phyloP scores from a whole-genome alignment of 2,329 filamentous ascomycete genomes.

The Diaporthe australafricana region DNA sequence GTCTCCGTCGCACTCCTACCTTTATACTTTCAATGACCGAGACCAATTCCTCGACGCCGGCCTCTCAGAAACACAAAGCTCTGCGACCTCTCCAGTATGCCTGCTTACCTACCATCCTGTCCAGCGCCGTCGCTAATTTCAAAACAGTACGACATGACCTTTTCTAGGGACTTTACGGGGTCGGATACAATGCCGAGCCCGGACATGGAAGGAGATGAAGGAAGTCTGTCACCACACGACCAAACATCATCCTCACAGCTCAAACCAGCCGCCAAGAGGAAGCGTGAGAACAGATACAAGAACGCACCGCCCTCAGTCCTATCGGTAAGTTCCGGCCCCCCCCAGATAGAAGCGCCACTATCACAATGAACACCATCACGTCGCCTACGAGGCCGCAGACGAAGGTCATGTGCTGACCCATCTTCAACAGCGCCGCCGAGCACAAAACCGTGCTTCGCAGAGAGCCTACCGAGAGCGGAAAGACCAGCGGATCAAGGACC shows the following conservation, averaged over 20 bases:
- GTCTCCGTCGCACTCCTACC: conserved; percentile 48
- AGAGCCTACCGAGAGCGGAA: conserved; percentile 72
- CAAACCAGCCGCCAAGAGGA: conserved; percentile 58
- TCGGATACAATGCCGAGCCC: conserved; percentile 40
- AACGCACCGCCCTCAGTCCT: conserved; percentile 63
- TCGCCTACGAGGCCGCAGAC: background rate
- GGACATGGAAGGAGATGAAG: conserved; percentile 34
- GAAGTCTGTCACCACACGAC: conserved; percentile 34
- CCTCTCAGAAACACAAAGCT: conserved; percentile 52
- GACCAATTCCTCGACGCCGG: conserved; percentile 51
- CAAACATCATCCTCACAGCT: conserved; percentile 41
- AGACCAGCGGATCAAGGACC: conserved; percentile 73
- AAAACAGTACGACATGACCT: conserved; percentile 49
- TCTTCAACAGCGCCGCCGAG: conserved; percentile 61
- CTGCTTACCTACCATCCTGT: background rate
- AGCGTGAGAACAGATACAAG: conserved; percentile 64
- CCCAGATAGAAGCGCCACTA: conserved; percentile 24
- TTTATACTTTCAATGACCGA: conserved; percentile 50
- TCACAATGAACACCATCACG: background rate
- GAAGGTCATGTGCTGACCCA: background rate
- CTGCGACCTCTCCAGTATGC: conserved; percentile 51
- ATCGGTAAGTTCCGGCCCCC: conserved; percentile 51
- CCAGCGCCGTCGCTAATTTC: conserved; percentile 36
- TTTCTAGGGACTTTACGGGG: conserved; percentile 37
- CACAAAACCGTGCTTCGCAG: conserved; percentile 71